Evolutionary conservation across 2,329 filamentous ascomycete species (phyloP), one percentile per base, ranked within the genome.

Genomic region (Pyrenochaeta sp.): DNA sequence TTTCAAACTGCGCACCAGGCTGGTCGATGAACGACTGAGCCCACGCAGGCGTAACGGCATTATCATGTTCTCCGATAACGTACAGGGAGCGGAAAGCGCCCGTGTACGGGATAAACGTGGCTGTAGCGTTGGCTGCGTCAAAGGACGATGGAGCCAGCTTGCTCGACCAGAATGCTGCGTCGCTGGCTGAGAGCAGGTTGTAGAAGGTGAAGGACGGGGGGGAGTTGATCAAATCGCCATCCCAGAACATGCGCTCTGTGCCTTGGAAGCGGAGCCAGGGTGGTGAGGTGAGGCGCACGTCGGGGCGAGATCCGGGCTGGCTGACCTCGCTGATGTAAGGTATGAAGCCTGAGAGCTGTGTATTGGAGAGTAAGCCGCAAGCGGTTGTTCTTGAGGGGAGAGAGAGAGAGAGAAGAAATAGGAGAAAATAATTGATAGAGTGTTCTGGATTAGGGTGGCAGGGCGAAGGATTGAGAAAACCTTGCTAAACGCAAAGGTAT

Each of bases 11-110:
- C 10, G 62, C 63, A 9, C 63, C 66, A 14, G 53, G 31, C 41
- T 65, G 60, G 11, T 61, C 49, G 18, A 69, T 33, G 31, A 54
- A 66, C 4, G 21, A 57, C 54, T 63, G 15, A 39, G 60, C 56
- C 35, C 56, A 49, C 6, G 49, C 54, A 5, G 42, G 39, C 9
- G 61, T 51, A n/a, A 71, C 40, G 7, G 60, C 44, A 20, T 63
- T 55, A 27, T 73, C 69, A 12, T 57, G 37, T n/a, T 39, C 11
- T 2, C 60, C 60, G 17, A 66, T 41, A 6, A 71, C 58, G 44
- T 68, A 72, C 23, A 62, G 23, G 10, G 54, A 56, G 32, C 56
- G 49, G 42, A 69, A 68, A 29, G 58, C 63, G 18, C 68, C 68
- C 6, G 54, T 58, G 32, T 67, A 71, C 1, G 67, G 64, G 9